Percentiles rank a stretch among this genome's conserved stretches.
phyloP scores from a whole-genome alignment of 2,329 filamentous ascomycete species.

The Onygenales sp. region DNA sequence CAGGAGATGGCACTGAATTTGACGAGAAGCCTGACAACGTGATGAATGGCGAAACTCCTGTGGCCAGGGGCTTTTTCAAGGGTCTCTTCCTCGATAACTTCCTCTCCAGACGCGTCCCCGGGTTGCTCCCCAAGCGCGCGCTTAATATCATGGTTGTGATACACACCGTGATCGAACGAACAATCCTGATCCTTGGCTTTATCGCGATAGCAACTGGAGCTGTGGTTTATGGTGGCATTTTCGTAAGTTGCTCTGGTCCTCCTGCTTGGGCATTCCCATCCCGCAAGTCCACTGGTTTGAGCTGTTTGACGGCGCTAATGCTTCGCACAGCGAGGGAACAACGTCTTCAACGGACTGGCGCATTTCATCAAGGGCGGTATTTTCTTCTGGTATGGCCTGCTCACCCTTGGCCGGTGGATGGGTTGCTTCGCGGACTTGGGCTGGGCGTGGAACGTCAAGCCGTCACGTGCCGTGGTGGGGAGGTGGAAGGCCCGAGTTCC shows the following conservation, averaged over 20 bases:
- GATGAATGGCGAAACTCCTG: conserved; percentile 19
- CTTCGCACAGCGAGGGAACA: conserved; percentile 48
- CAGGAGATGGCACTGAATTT: conserved; percentile 40
- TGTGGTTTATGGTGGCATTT: conserved; percentile 71
- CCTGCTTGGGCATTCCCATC: neutral
- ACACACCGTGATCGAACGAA: conserved; percentile 64
- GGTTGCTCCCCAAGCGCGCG: conserved; percentile 46
- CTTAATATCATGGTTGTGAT: conserved; percentile 49
- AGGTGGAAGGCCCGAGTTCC: conserved; percentile 55
- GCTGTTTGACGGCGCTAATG: conserved; percentile 6
- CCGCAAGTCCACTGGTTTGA: neutral
- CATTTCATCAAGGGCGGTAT: conserved; percentile 93
- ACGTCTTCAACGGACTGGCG: conserved; percentile 74
- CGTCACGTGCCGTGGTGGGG: conserved; percentile 46
- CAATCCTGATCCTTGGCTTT: conserved; percentile 70
- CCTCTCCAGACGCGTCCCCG: conserved; percentile 45
- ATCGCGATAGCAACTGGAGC: conserved; percentile 61
- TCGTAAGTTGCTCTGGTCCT: conserved; percentile 49
- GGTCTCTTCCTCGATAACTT: conserved; percentile 40
- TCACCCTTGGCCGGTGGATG: conserved; percentile 82
- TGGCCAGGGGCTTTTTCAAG: conserved; percentile 33
- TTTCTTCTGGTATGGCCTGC: conserved; percentile 85
- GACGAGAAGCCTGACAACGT: conserved; percentile 39
- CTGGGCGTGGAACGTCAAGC: conserved; percentile 91
- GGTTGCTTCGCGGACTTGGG: conserved; percentile 84